Percentiles rank a stretch among this genome's conserved stretches.
phyloP scores from a whole-genome alignment of 345 rosid genomes.

The Brassica napus region Da-Ae NC_063442.1:19497501-19498000 shows the following conservation, averaged over 20 bases:
- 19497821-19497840: neutral
- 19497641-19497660: neutral
- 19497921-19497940: conserved; percentile 33
- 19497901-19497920: conserved; percentile 86
- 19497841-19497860: conserved; percentile 75
- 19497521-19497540: neutral
- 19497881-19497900: conserved; percentile 81
- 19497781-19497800: conserved; percentile 84
- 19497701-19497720: neutral
- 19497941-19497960: conserved; percentile 54
- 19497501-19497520: neutral
- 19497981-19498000: neutral
- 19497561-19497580: neutral
- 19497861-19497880: conserved; percentile 60
- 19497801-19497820: neutral
- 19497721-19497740: neutral
- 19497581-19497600: neutral
- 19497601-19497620: neutral
- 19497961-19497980: conserved; percentile 91
- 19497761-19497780: conserved; percentile 45
- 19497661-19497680: neutral
- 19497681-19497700: neutral
- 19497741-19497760: conserved; percentile 26
- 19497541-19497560: neutral
- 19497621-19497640: neutral